These are phyloP conservation scores for Phytophthora vignae DNA, from an alignment of 352 stramenopile genomes.

Conservation along the genomic window DNA sequence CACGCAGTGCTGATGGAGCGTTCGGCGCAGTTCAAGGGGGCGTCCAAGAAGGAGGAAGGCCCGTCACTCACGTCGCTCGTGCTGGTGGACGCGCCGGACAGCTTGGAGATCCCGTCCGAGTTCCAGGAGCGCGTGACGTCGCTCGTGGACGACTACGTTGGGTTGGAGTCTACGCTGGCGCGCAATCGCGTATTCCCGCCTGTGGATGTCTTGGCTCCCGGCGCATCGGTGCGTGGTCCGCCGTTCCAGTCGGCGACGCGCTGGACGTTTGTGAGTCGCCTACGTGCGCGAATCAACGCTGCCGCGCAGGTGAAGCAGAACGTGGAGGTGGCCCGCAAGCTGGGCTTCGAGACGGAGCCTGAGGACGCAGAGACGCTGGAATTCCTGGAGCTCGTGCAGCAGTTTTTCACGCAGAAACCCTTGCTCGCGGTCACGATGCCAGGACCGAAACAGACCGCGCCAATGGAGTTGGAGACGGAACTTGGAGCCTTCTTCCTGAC, in stretches of 20 bases:
- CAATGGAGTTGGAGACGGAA: conserved; percentile 48
- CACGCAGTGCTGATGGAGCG: conserved; percentile 82
- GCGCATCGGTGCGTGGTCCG: conserved; percentile 68
- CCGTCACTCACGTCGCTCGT: conserved; percentile 75
- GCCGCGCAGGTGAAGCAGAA: conserved; percentile 65
- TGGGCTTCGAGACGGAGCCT: conserved; percentile 82
- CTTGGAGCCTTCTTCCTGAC: conserved; percentile 73
- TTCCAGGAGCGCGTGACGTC: conserved; percentile 74
- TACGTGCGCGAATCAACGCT: conserved; percentile 74
- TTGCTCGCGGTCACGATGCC: conserved; percentile 17
- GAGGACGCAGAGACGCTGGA: conserved; percentile 77
- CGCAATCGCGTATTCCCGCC: conserved; percentile 73
- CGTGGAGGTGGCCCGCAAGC: conserved; percentile 59
- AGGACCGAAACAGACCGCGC: conserved; percentile 22
- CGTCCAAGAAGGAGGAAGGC: conserved; percentile 32
- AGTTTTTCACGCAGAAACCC: conserved; percentile 77
- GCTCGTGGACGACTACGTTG: conserved; percentile 77
- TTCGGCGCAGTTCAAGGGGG: conserved; percentile 68
- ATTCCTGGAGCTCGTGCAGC: conserved; percentile 70
- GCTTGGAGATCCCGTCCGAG: conserved; percentile 53
- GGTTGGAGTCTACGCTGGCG: conserved; percentile 57
- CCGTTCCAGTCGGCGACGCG: conserved; percentile 81
- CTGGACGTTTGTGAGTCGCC: conserved; percentile 68
- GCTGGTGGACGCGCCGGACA: conserved; percentile 72
- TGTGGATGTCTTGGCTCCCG: conserved; percentile 70